Percentiles rank a stretch among this genome's conserved stretches.
phyloP scores from a whole-genome alignment of 2,329 filamentous ascomycete genomes.

The Aspergillus sclerotialis region DNA sequence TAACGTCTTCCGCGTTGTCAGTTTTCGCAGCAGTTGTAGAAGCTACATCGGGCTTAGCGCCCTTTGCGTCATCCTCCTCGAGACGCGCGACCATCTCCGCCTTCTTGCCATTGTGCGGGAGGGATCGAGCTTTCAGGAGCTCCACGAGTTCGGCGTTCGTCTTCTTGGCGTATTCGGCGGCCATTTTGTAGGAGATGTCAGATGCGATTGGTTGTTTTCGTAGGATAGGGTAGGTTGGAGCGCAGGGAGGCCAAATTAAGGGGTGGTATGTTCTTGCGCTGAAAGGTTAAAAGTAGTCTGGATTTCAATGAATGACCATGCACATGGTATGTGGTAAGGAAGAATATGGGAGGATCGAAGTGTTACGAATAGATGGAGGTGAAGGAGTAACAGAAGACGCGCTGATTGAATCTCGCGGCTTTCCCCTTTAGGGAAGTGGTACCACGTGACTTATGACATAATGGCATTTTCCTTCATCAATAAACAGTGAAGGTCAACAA shows the following conservation, averaged over 20 bases:
- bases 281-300: no score
- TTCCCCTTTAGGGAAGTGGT: background rate
- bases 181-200: conserved; percentile 19
- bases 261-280: background rate
- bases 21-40: conserved; percentile 19
- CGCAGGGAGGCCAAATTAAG: background rate
- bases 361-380: background rate
- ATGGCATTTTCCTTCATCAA: background rate
- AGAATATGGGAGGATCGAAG: background rate
- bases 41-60: conserved; percentile 13
- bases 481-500: background rate
- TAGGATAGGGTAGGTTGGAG: background rate
- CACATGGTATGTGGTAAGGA: no score
- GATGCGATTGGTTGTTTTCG: conserved; percentile 1
- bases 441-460: conserved; percentile 2
- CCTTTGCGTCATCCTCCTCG: conserved; percentile 35
- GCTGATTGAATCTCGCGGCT: background rate
- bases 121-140: conserved; percentile 42
- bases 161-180: conserved; percentile 43
- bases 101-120: conserved; percentile 44
- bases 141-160: conserved; percentile 44
- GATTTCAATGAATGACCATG: no score
- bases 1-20: conserved; percentile 34
- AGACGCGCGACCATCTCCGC: conserved; percentile 43
- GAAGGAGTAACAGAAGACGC: conserved; percentile 1